These are phyloP conservation scores for Pilobolus umbonatus DNA, from an alignment of 192 early-diverging fungal genomes.

Conservation along the genomic window DNA sequence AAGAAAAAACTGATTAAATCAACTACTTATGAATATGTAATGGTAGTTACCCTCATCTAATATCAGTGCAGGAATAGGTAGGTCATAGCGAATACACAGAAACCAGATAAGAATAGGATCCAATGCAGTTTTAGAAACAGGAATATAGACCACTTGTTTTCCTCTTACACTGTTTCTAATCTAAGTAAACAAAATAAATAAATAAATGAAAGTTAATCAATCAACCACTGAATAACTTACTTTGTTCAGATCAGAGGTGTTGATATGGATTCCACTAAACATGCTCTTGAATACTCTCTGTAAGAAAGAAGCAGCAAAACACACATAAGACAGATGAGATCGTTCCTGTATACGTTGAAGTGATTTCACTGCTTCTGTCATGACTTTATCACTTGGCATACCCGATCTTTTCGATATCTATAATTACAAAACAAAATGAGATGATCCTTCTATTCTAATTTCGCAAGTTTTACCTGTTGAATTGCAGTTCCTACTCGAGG, in stretches of 20 bases:
- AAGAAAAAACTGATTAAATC: too few species aligned
- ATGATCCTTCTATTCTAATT: too few species aligned
- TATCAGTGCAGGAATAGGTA: slow-evolving; percentile 12
- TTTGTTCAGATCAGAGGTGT: not conserved
- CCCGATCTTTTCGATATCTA: slow-evolving; percentile 15
- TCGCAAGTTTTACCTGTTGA: not conserved
- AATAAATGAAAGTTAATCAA: not conserved
- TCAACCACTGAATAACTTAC: not conserved
- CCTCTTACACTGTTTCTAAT: slow-evolving; percentile 8
- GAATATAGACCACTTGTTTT: slow-evolving; percentile 18
- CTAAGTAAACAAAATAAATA: not conserved
- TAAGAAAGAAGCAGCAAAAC: slow-evolving; percentile 20
- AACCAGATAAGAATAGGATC: slow-evolving; percentile 15
- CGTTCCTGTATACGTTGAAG: slow-evolving; percentile 9
- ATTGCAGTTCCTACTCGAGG: slow-evolving; percentile 10
- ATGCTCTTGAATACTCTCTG: slow-evolving; percentile 6
- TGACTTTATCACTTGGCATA: slow-evolving; percentile 3
- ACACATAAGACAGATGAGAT: slow-evolving; percentile 16
- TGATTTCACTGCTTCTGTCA: slow-evolving; percentile 5
- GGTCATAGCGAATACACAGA: slow-evolving; percentile 9
- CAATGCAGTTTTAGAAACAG: slow-evolving; percentile 14
- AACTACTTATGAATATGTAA: too few species aligned
- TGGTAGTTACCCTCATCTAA: too few species aligned
- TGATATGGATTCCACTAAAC: slow-evolving; percentile 15
- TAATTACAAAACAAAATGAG: too few species aligned